Conservation (phyloP, 2,329 filamentous ascomycete genomes). For the Penicillium capsulatum region DNA sequence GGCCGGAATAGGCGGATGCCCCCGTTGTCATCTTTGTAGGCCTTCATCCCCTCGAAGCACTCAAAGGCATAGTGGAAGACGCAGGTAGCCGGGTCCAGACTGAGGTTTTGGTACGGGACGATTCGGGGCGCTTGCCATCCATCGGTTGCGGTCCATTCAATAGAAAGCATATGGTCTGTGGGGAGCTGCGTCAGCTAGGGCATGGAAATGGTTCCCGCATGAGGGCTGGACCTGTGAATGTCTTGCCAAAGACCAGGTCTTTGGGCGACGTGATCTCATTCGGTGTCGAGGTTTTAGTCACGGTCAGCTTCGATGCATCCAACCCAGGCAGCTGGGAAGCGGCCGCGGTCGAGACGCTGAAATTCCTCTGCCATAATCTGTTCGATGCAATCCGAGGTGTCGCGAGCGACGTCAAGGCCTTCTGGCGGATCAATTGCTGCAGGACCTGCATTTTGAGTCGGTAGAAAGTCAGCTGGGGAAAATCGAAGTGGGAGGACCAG, state of each 20-base stretch:
- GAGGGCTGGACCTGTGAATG: conserved; percentile 69
- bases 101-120: conserved; percentile 92
- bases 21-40: conserved; percentile 82
- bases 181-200: neutral
- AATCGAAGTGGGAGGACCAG: conserved; percentile 8
- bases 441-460: conserved; percentile 31
- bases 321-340: conserved; percentile 56
- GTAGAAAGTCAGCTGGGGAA: conserved; percentile 3
- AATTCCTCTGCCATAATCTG: conserved; percentile 48
- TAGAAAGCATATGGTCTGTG: conserved; percentile 90
- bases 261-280: conserved; percentile 70
- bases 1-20: conserved; percentile 85
- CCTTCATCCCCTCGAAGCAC: conserved; percentile 99
- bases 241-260: conserved; percentile 82
- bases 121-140: conserved; percentile 84
- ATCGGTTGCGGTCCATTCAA: conserved; percentile 82
- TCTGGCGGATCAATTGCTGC: conserved; percentile 34
- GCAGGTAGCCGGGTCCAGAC: conserved; percentile 90
- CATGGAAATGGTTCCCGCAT: neutral
- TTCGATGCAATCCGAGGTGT: conserved; percentile 23
- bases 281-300: conserved; percentile 71
- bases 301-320: conserved; percentile 69
- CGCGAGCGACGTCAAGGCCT: conserved; percentile 25
- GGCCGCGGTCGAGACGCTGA: conserved; percentile 39
- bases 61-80: conserved; percentile 99